Conservation (phyloP, 257 asterid genomes). For the Solanum sitiens region DNA sequence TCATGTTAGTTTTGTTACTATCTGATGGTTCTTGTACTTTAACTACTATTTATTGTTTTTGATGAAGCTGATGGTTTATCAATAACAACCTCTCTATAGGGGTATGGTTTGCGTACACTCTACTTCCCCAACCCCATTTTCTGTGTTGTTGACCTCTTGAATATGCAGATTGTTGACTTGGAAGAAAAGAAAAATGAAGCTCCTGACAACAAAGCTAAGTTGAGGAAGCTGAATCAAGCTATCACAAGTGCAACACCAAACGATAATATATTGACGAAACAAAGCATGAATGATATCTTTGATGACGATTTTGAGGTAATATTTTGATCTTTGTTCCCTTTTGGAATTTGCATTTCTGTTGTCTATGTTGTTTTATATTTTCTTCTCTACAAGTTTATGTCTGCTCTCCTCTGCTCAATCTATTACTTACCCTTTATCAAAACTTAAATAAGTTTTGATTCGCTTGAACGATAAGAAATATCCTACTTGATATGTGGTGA, state of each 20-base stretch:
- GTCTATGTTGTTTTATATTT: not conserved
- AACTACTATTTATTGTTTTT: not conserved
- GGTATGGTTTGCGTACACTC: not conserved
- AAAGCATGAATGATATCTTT: conserved; percentile 15
- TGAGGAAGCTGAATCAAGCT: conserved; percentile 16
- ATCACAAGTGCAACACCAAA: conserved; percentile 3
- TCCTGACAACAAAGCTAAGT: conserved; percentile 3
- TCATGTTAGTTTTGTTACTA: not conserved
- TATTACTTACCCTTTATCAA: not conserved
- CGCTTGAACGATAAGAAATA: not conserved
- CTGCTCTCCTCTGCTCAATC: not conserved
- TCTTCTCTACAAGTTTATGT: not conserved
- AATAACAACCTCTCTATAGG: not conserved
- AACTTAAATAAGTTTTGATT: not conserved
- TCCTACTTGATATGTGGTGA: not conserved
- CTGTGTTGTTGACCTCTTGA: not conserved
- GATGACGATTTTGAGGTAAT: conserved; percentile 31
- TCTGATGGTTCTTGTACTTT: not conserved
- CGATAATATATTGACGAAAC: conserved; percentile 15
- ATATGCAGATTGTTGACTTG: conserved; percentile 44
- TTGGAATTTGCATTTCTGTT: not conserved
- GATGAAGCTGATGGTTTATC: not conserved
- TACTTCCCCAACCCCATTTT: not conserved
- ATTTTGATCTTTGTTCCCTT: not conserved
- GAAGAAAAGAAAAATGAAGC: conserved; percentile 38